These are phyloP conservation scores for Fusarium dlaminii DNA, from an alignment of 2,329 filamentous ascomycete species.

Conservation along the genomic window DNA sequence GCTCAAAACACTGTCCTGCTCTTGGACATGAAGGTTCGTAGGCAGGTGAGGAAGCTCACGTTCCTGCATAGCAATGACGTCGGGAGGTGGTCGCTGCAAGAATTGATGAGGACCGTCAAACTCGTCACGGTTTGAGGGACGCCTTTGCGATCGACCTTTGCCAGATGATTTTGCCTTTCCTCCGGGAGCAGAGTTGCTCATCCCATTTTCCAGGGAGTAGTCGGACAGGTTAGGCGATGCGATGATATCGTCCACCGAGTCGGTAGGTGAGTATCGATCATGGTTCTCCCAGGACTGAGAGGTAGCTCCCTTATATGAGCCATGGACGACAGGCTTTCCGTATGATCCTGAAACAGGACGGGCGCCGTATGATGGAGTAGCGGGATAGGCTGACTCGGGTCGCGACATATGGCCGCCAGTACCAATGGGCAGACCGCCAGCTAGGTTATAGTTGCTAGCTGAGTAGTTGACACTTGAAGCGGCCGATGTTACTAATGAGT, in stretches of 20 bases:
- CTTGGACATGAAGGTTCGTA: slow-evolving; percentile 82
- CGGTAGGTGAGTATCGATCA: slow-evolving; percentile 64
- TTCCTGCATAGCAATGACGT: slow-evolving; percentile 79
- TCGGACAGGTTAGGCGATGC: slow-evolving; percentile 69
- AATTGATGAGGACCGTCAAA: slow-evolving; percentile 90
- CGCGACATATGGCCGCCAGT: slow-evolving; percentile 51
- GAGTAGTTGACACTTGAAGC: slow-evolving; percentile 56
- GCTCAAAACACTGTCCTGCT: slow-evolving; percentile 83
- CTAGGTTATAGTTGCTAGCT: slow-evolving; percentile 46
- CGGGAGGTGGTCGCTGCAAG: slow-evolving; percentile 75
- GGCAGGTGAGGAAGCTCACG: slow-evolving; percentile 83
- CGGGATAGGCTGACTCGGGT: slow-evolving; percentile 52
- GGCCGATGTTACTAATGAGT: slow-evolving; percentile 48
- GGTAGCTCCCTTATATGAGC: slow-evolving; percentile 53
- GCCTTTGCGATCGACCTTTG: slow-evolving; percentile 67
- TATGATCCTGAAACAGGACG: slow-evolving; percentile 55
- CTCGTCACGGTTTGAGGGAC: slow-evolving; percentile 84
- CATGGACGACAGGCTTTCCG: slow-evolving; percentile 44
- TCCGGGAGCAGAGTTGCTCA: slow-evolving; percentile 51
- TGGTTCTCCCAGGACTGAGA: slow-evolving; percentile 59
- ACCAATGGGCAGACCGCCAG: slow-evolving; percentile 40
- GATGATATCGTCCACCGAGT: slow-evolving; percentile 67
- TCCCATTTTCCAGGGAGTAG: slow-evolving; percentile 64
- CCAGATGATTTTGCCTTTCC: slow-evolving; percentile 56
- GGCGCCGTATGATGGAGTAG: slow-evolving; percentile 53